A percentile compares a stretch with the other conserved stretches of the same genome.
Conservation (phyloP, 306 rosid species). For the Begonia peltatifolia region DNA sequence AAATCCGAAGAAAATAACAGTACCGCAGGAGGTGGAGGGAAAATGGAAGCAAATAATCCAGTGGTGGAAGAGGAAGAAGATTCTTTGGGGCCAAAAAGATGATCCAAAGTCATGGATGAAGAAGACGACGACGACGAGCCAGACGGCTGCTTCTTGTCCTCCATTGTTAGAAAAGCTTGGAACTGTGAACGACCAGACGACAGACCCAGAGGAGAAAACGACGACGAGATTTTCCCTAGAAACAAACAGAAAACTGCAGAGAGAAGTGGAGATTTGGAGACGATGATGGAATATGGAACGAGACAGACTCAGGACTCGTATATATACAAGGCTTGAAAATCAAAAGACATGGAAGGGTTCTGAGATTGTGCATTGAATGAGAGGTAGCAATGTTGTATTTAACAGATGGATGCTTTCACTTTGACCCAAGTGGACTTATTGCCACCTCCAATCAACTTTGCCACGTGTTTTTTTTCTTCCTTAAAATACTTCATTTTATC, state of each 20-base stretch:
- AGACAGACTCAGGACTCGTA: no score
- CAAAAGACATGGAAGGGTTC: no score
- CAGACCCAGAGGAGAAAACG: not conserved
- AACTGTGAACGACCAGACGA: no score
- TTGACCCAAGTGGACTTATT: not conserved
- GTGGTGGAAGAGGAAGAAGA: slow-evolving; percentile 24
- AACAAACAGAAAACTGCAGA: not conserved
- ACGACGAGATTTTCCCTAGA: not conserved
- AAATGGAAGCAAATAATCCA: slow-evolving; percentile 50
- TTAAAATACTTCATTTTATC: not conserved
- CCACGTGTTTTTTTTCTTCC: not conserved
- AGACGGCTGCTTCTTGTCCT: slow-evolving; percentile 27
- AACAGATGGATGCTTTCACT: not conserved
- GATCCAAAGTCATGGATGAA: slow-evolving; percentile 30
- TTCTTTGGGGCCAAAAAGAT: slow-evolving; percentile 61
- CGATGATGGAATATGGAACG: not conserved
- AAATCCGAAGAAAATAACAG: slow-evolving; percentile 3
- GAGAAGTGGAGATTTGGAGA: not conserved
- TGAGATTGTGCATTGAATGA: not conserved
- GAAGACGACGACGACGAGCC: slow-evolving; percentile 26
- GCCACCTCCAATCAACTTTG: not conserved
- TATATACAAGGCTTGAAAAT: no score
- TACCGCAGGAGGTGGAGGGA: slow-evolving; percentile 59
- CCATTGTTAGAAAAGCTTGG: slow-evolving; percentile 29
- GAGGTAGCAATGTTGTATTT: not conserved